These are phyloP conservation scores for Amanita rimosa DNA, from an alignment of 768 basidiomycete species.

Conservation along the genomic window DNA sequence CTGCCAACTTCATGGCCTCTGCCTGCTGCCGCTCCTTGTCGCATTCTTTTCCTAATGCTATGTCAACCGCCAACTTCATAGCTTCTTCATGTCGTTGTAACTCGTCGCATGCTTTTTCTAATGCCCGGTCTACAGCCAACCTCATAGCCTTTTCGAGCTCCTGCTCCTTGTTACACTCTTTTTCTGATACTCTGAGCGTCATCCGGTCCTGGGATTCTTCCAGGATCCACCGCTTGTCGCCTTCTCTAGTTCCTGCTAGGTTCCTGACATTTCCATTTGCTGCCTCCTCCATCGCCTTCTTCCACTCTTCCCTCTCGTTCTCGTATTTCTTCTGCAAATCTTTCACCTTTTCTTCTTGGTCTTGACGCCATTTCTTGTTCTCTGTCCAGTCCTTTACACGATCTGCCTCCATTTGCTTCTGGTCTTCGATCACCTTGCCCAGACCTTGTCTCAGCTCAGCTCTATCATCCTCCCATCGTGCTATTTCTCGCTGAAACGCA, in stretches of 20 bases:
- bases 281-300: conserved; percentile 8
- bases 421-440: neutral
- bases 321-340: conserved; percentile 5
- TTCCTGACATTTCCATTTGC: conserved; percentile 2
- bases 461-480: neutral
- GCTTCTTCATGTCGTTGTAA: too few relatives aligned
- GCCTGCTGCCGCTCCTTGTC: too few relatives aligned
- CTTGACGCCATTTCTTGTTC: neutral
- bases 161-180: too few relatives aligned
- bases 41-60: too few relatives aligned
- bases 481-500: neutral
- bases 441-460: neutral
- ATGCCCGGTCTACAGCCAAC: too few relatives aligned
- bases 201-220: neutral
- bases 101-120: too few relatives aligned
- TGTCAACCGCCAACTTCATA: too few relatives aligned
- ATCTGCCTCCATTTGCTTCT: neutral
- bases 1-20: too few relatives aligned
- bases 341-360: conserved; percentile 6
- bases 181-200: neutral
- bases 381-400: too few relatives aligned
- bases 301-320: conserved; percentile 8
- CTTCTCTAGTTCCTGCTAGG: neutral
- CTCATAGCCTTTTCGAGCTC: too few relatives aligned
- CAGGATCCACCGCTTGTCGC: neutral